These are phyloP conservation scores for Auxenochlorella pyrenoidosa DNA, from an alignment of 139 green algal species.

Conservation along the genomic window DNA sequence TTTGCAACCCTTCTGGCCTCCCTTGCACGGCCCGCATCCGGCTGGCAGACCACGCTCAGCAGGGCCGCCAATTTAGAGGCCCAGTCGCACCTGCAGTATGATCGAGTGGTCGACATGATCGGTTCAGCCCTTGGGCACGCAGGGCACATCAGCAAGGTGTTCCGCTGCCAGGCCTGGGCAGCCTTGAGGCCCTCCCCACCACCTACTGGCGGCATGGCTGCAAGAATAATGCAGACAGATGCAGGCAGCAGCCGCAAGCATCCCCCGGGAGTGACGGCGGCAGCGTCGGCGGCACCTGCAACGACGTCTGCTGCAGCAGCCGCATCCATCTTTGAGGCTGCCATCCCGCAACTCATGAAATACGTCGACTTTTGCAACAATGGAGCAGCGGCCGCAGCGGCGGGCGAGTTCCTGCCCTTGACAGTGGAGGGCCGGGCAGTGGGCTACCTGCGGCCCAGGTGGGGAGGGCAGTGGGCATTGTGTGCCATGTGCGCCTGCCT, in stretches of 20 bases:
- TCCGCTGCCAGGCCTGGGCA: no score
- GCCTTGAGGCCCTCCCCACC: no score
- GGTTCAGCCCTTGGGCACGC: no score
- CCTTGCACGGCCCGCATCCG: no score
- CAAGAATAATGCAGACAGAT: not conserved
- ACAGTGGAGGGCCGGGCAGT: slow-evolving; percentile 48
- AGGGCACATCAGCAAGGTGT: no score
- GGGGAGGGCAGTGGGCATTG: not conserved
- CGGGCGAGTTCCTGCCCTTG: slow-evolving; percentile 55
- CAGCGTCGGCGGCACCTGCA: not conserved
- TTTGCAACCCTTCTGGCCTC: no score
- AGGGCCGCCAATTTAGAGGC: no score
- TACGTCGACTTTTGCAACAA: slow-evolving; percentile 65
- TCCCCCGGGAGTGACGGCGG: not conserved
- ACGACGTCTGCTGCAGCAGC: not conserved
- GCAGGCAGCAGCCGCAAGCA: not conserved
- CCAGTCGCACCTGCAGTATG: no score
- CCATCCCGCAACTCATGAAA: slow-evolving; percentile 52
- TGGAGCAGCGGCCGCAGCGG: slow-evolving; percentile 46
- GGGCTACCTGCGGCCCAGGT: slow-evolving; percentile 63
- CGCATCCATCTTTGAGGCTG: not conserved
- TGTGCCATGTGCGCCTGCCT: not conserved
- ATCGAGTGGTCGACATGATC: no score
- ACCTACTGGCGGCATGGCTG: no score
- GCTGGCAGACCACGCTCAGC: no score